Evolutionary conservation across 2,329 filamentous ascomycete genomes (phyloP).

Genomic region (Chaetoscypha palmicola): DNA sequence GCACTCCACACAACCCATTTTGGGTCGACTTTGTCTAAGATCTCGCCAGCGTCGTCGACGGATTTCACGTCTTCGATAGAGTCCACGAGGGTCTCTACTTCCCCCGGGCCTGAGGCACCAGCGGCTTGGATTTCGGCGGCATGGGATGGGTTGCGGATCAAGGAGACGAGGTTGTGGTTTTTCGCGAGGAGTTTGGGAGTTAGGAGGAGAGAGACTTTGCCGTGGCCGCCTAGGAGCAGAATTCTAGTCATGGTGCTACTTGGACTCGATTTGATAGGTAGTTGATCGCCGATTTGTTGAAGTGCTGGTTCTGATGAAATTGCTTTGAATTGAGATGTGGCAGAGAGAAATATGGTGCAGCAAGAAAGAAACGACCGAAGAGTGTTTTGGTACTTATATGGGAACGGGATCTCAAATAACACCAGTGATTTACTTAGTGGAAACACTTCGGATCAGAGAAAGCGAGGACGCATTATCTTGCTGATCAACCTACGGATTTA

Average conservation of each 20-base stretch:
- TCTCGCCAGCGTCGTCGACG: constrained; percentile 49
- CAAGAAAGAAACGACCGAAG: no score
- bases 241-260: constrained; percentile 14
- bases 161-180: constrained; percentile 69
- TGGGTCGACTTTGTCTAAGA: constrained; percentile 45
- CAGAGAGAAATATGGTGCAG: no score
- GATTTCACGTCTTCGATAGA: constrained; percentile 59
- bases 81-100: constrained; percentile 59
- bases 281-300: no score
- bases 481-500: no score
- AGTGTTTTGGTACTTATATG: no score
- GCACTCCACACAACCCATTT: constrained; percentile 66
- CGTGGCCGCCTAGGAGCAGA: constrained; percentile 69
- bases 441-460: no score
- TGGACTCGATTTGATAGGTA: no score
- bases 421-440: no score
- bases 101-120: constrained; percentile 45
- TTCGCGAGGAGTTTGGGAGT: constrained; percentile 69
- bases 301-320: no score
- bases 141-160: constrained; percentile 69
- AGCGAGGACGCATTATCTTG: no score
- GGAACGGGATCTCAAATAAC: no score
- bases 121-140: constrained; percentile 50
- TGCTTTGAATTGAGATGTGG: no score
- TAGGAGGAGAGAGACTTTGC: constrained; percentile 67